phyloP scores from a whole-genome alignment of 2,329 filamentous ascomycete genomes.

The Fusarium nisikadoi region DNA sequence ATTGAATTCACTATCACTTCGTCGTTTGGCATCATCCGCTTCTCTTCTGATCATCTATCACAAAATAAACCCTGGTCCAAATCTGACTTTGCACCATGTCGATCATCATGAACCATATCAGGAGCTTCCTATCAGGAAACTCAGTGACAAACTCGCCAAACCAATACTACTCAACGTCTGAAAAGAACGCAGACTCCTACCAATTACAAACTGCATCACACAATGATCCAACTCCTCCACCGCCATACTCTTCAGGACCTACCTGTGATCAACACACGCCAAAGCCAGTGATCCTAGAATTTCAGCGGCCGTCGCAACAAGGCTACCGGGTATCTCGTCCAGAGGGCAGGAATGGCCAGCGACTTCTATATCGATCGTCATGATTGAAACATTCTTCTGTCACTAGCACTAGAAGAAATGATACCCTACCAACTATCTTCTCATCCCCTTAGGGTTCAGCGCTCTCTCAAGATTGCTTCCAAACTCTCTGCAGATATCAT shows the following conservation, averaged over 20 bases:
- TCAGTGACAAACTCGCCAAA: background rate
- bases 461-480: background rate
- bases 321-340: background rate
- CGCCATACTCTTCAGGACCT: background rate
- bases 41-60: background rate
- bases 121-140: constrained; percentile 2
- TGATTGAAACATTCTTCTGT: background rate
- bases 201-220: background rate
- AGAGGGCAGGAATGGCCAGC: background rate
- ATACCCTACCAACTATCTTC: background rate
- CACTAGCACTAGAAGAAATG: background rate
- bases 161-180: background rate
- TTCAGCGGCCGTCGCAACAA: constrained; percentile 16
- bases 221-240: background rate
- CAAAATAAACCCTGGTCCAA: background rate
- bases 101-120: constrained; percentile 4
- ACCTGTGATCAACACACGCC: background rate
- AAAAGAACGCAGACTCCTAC: constrained; percentile 1
- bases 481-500: background rate
- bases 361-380: constrained; percentile 11
- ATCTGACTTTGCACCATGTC: background rate
- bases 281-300: constrained; percentile 11
- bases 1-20: background rate
- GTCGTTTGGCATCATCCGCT: background rate
- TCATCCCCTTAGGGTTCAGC: too few species aligned